A percentile compares a stretch with the other conserved stretches of the same genome.
Evolutionary conservation across 2,329 filamentous ascomycete species (phyloP).

Genomic region (Scleromitrula shiraiana): DNA sequence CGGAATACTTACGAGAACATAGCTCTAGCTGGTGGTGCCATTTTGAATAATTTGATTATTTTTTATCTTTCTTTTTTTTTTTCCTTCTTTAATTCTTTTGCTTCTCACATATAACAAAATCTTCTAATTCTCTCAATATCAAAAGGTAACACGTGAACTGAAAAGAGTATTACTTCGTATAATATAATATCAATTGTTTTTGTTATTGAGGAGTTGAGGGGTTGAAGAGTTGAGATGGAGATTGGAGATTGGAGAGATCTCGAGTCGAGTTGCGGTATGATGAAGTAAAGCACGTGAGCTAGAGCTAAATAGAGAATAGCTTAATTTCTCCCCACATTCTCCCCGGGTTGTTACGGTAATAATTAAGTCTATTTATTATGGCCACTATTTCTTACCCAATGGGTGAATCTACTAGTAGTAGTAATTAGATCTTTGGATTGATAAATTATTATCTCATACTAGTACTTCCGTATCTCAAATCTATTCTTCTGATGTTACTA

Average conservation of each 20-base stretch:
- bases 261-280: neutral
- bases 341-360: neutral
- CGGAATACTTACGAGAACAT: conserved; percentile 5
- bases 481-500: too few species aligned
- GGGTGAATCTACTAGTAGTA: too few species aligned
- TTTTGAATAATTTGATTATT: neutral
- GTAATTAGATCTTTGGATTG: too few species aligned
- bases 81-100: neutral
- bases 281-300: conserved; percentile 4
- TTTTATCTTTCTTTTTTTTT: neutral
- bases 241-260: neutral
- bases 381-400: conserved; percentile 9
- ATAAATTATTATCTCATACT: too few species aligned
- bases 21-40: conserved; percentile 9
- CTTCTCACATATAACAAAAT: neutral
- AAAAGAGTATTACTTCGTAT: too few species aligned
- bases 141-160: too few species aligned
- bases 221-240: neutral
- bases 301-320: neutral
- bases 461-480: too few species aligned
- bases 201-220: too few species aligned
- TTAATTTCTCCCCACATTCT: too few species aligned
- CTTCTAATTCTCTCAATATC: too few species aligned
- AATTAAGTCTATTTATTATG: neutral
- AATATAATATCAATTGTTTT: too few species aligned